Evolutionary conservation across 169 alveolate genomes (phyloP).

Genomic region (Eimeria zaria): DNA sequence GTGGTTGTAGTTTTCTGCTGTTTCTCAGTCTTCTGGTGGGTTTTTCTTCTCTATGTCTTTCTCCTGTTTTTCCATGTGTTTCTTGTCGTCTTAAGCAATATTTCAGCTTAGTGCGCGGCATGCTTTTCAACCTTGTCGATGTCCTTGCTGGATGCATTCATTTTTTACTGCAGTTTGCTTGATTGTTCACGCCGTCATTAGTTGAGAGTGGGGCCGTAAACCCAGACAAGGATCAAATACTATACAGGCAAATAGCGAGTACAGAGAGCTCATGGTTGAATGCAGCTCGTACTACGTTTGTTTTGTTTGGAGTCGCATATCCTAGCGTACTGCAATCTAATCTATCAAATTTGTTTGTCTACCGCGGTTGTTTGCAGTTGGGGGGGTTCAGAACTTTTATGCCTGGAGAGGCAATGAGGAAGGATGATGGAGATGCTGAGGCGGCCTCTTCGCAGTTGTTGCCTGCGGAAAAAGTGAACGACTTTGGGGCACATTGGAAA

Average conservation of each 20-base stretch:
- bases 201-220: not conserved
- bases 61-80: not conserved
- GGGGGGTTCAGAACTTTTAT: constrained; percentile 94
- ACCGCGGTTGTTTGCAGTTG: constrained; percentile 75
- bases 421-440: constrained; percentile 66
- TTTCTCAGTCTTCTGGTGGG: not conserved
- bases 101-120: not conserved
- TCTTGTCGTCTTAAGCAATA: not conserved
- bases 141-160: not conserved
- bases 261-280: not conserved
- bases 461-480: constrained; percentile 93
- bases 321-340: not conserved
- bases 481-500: constrained; percentile 93
- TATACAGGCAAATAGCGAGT: not conserved
- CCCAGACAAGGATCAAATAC: not conserved
- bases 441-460: constrained; percentile 87
- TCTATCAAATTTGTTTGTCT: not conserved
- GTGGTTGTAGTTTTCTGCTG: not conserved
- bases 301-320: not conserved
- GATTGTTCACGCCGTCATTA: not conserved
- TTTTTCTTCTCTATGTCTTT: not conserved
- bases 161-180: not conserved
- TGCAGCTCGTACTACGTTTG: not conserved
- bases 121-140: not conserved
- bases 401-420: constrained; percentile 88